phyloP scores from a whole-genome alignment of 441 rosid genomes.

The Pelargonium citronellum region DNA sequence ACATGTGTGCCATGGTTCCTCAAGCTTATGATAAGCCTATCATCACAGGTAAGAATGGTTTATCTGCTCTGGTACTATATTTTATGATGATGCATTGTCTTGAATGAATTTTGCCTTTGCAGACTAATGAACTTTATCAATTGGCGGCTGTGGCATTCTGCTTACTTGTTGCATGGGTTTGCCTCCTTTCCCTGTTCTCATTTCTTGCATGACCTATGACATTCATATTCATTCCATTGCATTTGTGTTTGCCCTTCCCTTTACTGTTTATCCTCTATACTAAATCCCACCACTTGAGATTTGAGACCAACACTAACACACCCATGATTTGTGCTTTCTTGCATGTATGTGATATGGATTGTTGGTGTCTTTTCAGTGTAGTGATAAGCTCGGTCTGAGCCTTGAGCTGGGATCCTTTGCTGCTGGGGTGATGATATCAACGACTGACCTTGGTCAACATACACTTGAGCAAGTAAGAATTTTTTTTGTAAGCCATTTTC shows the following conservation, averaged over 20 bases:
- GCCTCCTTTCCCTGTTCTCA: constrained; percentile 27
- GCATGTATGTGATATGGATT: neutral
- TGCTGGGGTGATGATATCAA: constrained; percentile 95
- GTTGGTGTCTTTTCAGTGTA: constrained; percentile 63
- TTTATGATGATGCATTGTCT: constrained; percentile 19
- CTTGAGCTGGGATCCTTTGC: constrained; percentile 97
- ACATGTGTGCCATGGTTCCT: constrained; percentile 95
- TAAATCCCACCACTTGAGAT: neutral
- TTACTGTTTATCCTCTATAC: neutral
- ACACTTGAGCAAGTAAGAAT: constrained; percentile 84
- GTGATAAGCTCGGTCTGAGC: constrained; percentile 91
- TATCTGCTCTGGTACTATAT: constrained; percentile 21
- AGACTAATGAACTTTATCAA: constrained; percentile 96
- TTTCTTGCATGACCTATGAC: neutral
- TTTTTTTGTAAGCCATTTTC: constrained; percentile 16
- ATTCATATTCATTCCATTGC: neutral
- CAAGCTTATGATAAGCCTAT: constrained; percentile 85
- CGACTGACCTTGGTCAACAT: constrained; percentile 87
- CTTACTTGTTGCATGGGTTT: constrained; percentile 94
- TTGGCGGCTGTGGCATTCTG: constrained; percentile 92
- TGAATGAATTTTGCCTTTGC: constrained; percentile 31
- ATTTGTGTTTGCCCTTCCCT: neutral
- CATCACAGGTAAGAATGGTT: constrained; percentile 56
- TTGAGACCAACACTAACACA: neutral
- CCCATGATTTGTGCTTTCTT: neutral